Evolutionary conservation across 208 protist species (phyloP).

Genomic region (Trichomonas gallinae): DNA sequence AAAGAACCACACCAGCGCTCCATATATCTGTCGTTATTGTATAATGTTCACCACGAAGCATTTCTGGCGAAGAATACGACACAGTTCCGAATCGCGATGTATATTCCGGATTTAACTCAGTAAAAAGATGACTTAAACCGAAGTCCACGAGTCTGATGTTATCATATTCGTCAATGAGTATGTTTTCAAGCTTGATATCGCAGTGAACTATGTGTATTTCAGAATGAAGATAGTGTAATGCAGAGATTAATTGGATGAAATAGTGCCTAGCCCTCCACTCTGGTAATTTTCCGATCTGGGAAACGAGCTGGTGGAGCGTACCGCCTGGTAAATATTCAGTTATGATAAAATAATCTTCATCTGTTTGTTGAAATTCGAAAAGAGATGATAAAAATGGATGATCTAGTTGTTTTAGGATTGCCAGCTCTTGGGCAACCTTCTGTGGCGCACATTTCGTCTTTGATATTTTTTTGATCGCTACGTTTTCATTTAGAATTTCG

Average conservation of each 20-base stretch:
- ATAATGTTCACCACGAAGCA: not conserved
- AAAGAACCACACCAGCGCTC: not conserved
- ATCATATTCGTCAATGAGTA: not conserved
- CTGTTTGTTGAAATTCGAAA: not conserved
- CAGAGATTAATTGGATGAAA: not conserved
- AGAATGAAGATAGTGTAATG: not conserved
- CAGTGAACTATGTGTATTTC: not conserved
- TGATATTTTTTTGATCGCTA: not conserved
- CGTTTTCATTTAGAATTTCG: not conserved
- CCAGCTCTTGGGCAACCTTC: not conserved
- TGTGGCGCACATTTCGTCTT: not conserved
- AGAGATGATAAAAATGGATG: not conserved
- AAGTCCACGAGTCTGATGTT: not conserved
- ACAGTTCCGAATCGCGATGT: not conserved
- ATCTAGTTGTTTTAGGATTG: not conserved
- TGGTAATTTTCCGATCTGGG: not conserved
- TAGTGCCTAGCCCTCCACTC: not conserved
- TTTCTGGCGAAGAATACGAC: not conserved
- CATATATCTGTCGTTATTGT: not conserved
- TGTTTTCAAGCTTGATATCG: not conserved
- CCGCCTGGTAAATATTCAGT: not conserved
- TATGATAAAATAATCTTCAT: not conserved
- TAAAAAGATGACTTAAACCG: not conserved
- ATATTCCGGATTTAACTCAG: not conserved
- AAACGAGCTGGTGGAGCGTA: not conserved